Conservation (phyloP, 176 grass and related monocot genomes). For the Musa itinerans region DNA sequence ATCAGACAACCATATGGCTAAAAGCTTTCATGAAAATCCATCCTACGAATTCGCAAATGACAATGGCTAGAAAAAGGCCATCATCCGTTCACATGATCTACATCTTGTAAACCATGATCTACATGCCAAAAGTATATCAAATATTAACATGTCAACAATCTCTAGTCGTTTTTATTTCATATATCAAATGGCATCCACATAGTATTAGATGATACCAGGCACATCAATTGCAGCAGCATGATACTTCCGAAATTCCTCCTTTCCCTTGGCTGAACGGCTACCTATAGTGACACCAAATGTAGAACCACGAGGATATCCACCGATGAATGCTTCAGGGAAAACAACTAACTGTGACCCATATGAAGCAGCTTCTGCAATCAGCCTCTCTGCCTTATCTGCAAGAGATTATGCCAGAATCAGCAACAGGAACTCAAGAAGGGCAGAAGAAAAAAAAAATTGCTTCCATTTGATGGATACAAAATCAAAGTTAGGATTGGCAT, state of each 20-base stretch:
- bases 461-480: not conserved
- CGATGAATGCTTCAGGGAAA: constrained; percentile 89
- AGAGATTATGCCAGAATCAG: not conserved
- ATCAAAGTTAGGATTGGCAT: not conserved
- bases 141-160: not conserved
- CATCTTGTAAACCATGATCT: too few species aligned
- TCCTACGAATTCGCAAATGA: not conserved
- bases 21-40: not conserved
- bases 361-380: constrained; percentile 68
- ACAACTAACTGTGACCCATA: constrained; percentile 75
- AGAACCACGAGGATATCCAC: constrained; percentile 79
- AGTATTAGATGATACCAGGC: constrained; percentile 44
- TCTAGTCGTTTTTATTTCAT: not conserved
- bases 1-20: not conserved
- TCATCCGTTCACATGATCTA: too few species aligned
- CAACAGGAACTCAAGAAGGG: not conserved
- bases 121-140: too few species aligned
- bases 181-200: not conserved
- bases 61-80: not conserved
- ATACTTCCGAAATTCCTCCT: constrained; percentile 84
- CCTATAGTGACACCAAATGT: constrained; percentile 75
- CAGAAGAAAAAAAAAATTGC: not conserved
- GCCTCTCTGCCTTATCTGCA: constrained; percentile 76
- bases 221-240: constrained; percentile 78
- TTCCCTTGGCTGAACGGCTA: constrained; percentile 59